Evolutionary conservation across 345 rosid genomes (phyloP).

Genomic region (Balakata baccata): DNA sequence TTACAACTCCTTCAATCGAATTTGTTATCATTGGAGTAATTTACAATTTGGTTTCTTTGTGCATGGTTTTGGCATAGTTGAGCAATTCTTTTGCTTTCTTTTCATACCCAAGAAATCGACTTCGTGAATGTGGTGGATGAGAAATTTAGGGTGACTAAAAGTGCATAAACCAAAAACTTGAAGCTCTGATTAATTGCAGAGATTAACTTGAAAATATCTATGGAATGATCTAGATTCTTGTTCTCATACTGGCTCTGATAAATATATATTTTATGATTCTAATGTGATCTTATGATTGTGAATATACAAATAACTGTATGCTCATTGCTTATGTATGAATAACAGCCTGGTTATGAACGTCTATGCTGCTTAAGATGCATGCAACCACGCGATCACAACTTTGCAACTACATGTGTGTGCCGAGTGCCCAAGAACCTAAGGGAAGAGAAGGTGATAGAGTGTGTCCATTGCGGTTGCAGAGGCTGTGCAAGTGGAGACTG

Average conservation of each 20-base stretch:
- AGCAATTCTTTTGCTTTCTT: not conserved
- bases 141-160: not conserved
- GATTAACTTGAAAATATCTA: not conserved
- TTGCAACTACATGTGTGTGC: slow-evolving; percentile 79
- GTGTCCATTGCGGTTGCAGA: slow-evolving; percentile 77
- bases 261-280: not conserved
- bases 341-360: slow-evolving; percentile 79
- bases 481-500: slow-evolving; percentile 85
- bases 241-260: not conserved
- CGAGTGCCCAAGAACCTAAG: slow-evolving; percentile 75
- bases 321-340: slow-evolving; percentile 1
- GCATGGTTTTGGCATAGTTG: not conserved
- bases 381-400: slow-evolving; percentile 88
- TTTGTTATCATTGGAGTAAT: not conserved
- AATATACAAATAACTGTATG: not conserved
- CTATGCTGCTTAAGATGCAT: slow-evolving; percentile 83
- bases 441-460: slow-evolving; percentile 82
- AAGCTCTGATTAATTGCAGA: too few species aligned
- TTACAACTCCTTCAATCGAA: not conserved
- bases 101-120: not conserved
- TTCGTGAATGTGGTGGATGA: not conserved
- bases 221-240: not conserved
- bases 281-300: not conserved
- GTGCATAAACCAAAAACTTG: not conserved
- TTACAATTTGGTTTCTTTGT: not conserved